Percentiles rank a stretch among this genome's conserved stretches.
Conservation (phyloP, 2,329 filamentous ascomycete species). For the Furcasterigmium furcatum region DNA sequence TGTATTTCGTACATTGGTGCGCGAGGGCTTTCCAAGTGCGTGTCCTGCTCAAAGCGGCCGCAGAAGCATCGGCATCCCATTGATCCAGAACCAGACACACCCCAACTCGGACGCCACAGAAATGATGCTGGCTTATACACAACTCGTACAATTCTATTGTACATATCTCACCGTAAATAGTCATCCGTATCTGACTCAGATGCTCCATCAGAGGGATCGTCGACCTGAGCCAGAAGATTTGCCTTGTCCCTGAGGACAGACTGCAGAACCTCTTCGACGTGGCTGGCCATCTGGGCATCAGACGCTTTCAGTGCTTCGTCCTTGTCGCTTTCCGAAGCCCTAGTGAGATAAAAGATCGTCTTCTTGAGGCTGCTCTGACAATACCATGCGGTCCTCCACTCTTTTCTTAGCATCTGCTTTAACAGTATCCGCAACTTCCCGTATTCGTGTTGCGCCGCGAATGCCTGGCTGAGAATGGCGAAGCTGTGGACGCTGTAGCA, state of each 20-base stretch:
- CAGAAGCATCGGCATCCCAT: no score
- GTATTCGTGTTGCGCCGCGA: conserved; percentile 25
- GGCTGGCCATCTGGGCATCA: conserved; percentile 7
- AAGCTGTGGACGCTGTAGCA: conserved; percentile 35
- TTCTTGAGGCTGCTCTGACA: conserved; percentile 7
- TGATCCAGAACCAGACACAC: no score
- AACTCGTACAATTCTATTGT: no score
- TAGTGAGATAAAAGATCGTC: conserved; percentile 7
- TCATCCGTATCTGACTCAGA: conserved; percentile 23
- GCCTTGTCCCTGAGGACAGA: neutral
- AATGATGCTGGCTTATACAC: no score
- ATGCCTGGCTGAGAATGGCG: conserved; percentile 28
- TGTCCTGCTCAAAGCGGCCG: no score
- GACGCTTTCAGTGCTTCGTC: conserved; percentile 6
- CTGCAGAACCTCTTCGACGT: conserved; percentile 3
- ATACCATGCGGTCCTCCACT: conserved; percentile 6
- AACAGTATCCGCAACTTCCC: conserved; percentile 24
- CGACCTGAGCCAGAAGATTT: neutral
- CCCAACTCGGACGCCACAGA: no score
- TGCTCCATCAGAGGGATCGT: conserved; percentile 27
- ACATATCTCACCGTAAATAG: no score
- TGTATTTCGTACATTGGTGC: no score
- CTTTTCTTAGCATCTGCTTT: conserved; percentile 4
- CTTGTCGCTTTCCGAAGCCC: conserved; percentile 7
- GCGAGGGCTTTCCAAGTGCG: no score